Percentiles rank a stretch among this genome's conserved stretches.
Conservation (phyloP, 257 asterid species). For the Lycium barbarum region DNA sequence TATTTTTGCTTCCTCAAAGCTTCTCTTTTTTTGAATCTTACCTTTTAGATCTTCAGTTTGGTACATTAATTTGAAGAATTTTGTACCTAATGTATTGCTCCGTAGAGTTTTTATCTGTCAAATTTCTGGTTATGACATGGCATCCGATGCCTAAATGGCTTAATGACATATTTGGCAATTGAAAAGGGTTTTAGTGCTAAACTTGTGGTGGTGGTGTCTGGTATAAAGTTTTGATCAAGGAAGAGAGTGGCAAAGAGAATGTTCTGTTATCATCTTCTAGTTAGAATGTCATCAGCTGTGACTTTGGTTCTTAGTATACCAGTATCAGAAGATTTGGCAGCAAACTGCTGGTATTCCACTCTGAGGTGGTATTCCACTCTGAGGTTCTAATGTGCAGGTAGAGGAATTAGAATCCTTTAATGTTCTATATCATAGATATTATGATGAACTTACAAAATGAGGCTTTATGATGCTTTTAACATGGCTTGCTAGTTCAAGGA, state of each 20-base stretch:
- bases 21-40: constrained; percentile 8
- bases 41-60: neutral
- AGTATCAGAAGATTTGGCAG: neutral
- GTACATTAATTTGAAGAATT: neutral
- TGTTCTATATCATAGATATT: neutral
- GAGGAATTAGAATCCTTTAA: constrained; percentile 14
- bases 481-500: neutral
- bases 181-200: neutral
- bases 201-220: neutral
- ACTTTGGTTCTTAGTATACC: neutral
- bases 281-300: neutral
- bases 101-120: neutral
- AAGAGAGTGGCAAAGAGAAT: neutral
- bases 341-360: constrained; percentile 22
- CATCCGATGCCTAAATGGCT: constrained; percentile 17
- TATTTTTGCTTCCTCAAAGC: constrained; percentile 2
- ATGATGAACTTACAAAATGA: neutral
- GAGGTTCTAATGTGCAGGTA: neutral
- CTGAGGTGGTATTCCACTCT: neutral
- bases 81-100: neutral
- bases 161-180: neutral
- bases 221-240: constrained; percentile 7
- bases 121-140: neutral
- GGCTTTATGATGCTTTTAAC: constrained; percentile 16
- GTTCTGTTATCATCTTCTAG: neutral